These are phyloP conservation scores for Boletus rubropictus DNA, from an alignment of 768 basidiomycete genomes.

Conservation along the genomic window DNA sequence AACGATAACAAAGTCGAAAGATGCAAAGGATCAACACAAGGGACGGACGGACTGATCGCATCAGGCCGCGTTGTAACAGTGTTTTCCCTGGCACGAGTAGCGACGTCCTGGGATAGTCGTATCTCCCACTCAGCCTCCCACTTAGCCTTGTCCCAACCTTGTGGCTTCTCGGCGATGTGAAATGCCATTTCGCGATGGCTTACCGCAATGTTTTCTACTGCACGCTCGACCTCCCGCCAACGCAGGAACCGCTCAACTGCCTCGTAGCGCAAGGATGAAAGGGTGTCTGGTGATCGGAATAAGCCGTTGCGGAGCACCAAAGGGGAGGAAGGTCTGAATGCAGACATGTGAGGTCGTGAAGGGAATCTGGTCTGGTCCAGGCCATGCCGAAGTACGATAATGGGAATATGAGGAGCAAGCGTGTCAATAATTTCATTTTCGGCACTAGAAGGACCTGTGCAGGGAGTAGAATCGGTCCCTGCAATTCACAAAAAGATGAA, in stretches of 20 bases:
- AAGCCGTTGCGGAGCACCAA: slow-evolving; percentile 52
- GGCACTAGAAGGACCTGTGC: slow-evolving; percentile 23
- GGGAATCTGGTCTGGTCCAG: slow-evolving; percentile 30
- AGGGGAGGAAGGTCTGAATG: slow-evolving; percentile 50
- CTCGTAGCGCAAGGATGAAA: slow-evolving; percentile 52
- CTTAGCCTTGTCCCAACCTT: slow-evolving; percentile 52
- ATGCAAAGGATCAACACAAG: slow-evolving; percentile 60
- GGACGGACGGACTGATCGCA: slow-evolving; percentile 12
- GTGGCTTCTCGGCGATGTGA: slow-evolving; percentile 18
- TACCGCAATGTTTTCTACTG: slow-evolving; percentile 40
- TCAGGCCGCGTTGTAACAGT: slow-evolving; percentile 21
- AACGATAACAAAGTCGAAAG: slow-evolving; percentile 57
- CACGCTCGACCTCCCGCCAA: slow-evolving; percentile 66
- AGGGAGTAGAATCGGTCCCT: slow-evolving; percentile 1
- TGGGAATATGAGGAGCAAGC: slow-evolving; percentile 50
- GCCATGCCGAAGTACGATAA: slow-evolving; percentile 47
- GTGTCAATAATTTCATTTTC: slow-evolving; percentile 46
- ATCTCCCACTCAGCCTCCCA: slow-evolving; percentile 67
- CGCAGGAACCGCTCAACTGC: slow-evolving; percentile 64
- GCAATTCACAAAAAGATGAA: slow-evolving; percentile 1
- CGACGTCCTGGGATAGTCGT: slow-evolving; percentile 57
- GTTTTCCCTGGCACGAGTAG: slow-evolving; percentile 41
- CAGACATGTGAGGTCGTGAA: slow-evolving; percentile 38
- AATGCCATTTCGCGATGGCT: slow-evolving; percentile 23
- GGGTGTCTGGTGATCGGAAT: slow-evolving; percentile 59